phyloP scores from a whole-genome alignment of 108 stramenopile species.

The Aureococcus anophagefferens region DNA sequence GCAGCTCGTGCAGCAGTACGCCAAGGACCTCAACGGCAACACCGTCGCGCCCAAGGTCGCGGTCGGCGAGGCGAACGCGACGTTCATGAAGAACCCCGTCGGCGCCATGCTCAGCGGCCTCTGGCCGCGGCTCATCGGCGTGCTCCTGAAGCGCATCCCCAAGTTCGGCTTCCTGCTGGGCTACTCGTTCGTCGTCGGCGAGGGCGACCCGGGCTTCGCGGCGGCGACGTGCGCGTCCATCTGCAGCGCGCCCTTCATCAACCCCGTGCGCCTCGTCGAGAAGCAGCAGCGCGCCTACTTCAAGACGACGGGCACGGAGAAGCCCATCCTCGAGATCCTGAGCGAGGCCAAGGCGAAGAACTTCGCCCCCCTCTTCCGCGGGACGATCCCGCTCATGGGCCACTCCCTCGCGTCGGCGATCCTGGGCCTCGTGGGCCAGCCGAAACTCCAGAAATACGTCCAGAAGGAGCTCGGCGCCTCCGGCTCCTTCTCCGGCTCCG shows the following conservation, averaged over 20 bases:
- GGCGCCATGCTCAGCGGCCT: slow-evolving; percentile 64
- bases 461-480: slow-evolving; percentile 64
- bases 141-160: slow-evolving; percentile 84
- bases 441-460: slow-evolving; percentile 76
- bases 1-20: slow-evolving; percentile 82
- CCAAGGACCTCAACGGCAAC: slow-evolving; percentile 71
- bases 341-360: slow-evolving; percentile 63
- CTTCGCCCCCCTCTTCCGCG: slow-evolving; percentile 75
- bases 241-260: slow-evolving; percentile 74
- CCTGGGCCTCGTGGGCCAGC: slow-evolving; percentile 79
- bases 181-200: slow-evolving; percentile 68
- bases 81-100: slow-evolving; percentile 67
- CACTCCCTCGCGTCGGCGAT: slow-evolving; percentile 76
- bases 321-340: slow-evolving; percentile 73
- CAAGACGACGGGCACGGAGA: slow-evolving; percentile 66
- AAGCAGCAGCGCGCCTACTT: slow-evolving; percentile 85
- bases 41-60: slow-evolving; percentile 73
- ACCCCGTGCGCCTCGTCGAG: slow-evolving; percentile 87
- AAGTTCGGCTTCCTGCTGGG: slow-evolving; percentile 79
- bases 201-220: slow-evolving; percentile 56
- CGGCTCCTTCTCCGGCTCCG: slow-evolving; percentile 42
- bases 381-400: slow-evolving; percentile 79
- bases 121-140: slow-evolving; percentile 70
- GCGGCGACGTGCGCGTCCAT: slow-evolving; percentile 74
- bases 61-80: slow-evolving; percentile 59